Conservation (phyloP, 2,329 filamentous ascomycete genomes). For the Monosporascus sp. region DNA sequence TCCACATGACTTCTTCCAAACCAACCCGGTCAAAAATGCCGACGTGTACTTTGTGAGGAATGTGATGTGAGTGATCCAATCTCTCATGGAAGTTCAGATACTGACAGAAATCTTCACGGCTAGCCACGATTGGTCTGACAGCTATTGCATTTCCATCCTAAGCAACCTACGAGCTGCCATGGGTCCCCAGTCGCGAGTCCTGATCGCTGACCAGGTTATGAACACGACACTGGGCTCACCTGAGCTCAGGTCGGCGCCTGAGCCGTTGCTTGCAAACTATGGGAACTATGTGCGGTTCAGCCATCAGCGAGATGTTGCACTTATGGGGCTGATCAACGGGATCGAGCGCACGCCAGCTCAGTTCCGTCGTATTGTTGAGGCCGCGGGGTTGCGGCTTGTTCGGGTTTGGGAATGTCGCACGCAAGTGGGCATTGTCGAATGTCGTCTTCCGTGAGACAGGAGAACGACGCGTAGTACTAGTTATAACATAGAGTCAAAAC, state of each 20-base stretch:
- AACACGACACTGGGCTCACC: slow-evolving; percentile 22
- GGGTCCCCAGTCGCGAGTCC: slow-evolving; percentile 10
- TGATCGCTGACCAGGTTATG: slow-evolving; percentile 27
- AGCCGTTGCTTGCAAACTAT: slow-evolving; percentile 24
- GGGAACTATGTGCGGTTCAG: slow-evolving; percentile 23
- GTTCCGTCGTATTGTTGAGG: slow-evolving; percentile 12
- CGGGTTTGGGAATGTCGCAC: slow-evolving; percentile 16
- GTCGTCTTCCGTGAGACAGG: background rate
- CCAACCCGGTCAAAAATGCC: slow-evolving; percentile 19
- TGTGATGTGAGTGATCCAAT: slow-evolving; percentile 8
- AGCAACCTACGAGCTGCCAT: slow-evolving; percentile 2
- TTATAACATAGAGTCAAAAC: too few species aligned
- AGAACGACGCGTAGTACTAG: too few species aligned
- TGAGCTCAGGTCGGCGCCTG: slow-evolving; percentile 17
- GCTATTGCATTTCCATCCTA: slow-evolving; percentile 16
- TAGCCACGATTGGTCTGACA: slow-evolving; percentile 21
- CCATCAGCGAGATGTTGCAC: slow-evolving; percentile 21
- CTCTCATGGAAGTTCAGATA: too few species aligned
- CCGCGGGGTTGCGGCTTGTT: slow-evolving; percentile 17
- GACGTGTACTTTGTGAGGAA: slow-evolving; percentile 20
- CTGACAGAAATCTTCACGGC: background rate
- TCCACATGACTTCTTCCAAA: slow-evolving; percentile 22
- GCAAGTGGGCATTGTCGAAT: background rate
- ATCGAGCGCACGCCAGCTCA: slow-evolving; percentile 26
- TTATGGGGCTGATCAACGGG: slow-evolving; percentile 26